Evolutionary conservation across 1,139 yeast genomes (phyloP).

Genomic region (Hemisphaericaspora subhashii): DNA sequence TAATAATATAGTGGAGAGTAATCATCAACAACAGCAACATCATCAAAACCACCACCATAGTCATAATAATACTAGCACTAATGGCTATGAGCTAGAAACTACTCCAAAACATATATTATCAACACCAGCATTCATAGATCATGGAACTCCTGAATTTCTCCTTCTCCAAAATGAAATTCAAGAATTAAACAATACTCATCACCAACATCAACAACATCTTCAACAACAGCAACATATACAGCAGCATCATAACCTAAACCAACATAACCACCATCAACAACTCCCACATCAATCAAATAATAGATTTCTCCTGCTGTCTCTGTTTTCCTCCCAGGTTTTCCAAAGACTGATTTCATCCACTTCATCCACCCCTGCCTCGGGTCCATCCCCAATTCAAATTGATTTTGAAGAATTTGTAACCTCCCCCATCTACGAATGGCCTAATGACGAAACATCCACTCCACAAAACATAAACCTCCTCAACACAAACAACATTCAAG

Average conservation of each 20-base stretch:
- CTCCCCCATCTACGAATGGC: constrained; percentile 17
- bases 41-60: background rate
- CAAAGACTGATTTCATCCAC: background rate
- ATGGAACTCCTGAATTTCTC: constrained; percentile 4
- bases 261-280: constrained; percentile 1
- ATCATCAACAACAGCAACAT: background rate
- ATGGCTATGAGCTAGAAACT: background rate
- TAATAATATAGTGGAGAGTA: background rate
- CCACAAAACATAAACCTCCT: constrained; percentile 9
- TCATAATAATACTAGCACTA: background rate
- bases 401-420: constrained; percentile 12
- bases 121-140: constrained; percentile 6
- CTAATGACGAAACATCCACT: constrained; percentile 15
- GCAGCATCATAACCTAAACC: background rate
- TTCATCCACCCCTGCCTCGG: too few relatives aligned
- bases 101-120: background rate
- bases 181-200: constrained; percentile 3
- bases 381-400: background rate
- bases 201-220: background rate
- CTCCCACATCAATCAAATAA: constrained; percentile 1
- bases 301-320: constrained; percentile 5
- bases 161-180: constrained; percentile 4
- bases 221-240: background rate
- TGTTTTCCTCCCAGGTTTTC: constrained; percentile 1
- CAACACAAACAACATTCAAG: constrained; percentile 13